phyloP scores from a whole-genome alignment of 257 asterid species.

The Mentha longifolia region DNA sequence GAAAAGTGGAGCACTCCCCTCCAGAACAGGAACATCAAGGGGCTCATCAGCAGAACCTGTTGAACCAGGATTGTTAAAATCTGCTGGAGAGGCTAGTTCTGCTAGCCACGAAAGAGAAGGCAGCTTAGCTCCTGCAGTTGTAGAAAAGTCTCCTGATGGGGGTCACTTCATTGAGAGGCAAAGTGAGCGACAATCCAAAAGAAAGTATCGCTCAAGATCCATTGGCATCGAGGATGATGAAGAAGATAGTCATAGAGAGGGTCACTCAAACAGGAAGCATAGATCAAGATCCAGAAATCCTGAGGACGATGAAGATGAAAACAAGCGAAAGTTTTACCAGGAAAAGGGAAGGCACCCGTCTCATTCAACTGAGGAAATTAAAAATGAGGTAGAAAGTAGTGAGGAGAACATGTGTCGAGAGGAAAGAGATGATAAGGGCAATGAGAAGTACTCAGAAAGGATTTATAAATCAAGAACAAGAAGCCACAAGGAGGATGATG shows the following conservation, averaged over 20 bases:
- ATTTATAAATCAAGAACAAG: slow-evolving; percentile 44
- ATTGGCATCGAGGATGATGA: slow-evolving; percentile 37
- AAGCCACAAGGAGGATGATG: slow-evolving; percentile 30
- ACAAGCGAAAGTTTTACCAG: slow-evolving; percentile 34
- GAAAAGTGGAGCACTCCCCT: slow-evolving; percentile 64
- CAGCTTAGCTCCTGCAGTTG: slow-evolving; percentile 49
- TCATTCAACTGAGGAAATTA: slow-evolving; percentile 42
- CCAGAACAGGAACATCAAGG: slow-evolving; percentile 51
- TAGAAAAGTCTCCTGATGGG: slow-evolving; percentile 38
- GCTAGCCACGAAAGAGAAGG: slow-evolving; percentile 47
- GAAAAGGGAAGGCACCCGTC: slow-evolving; percentile 43
- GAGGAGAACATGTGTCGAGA: slow-evolving; percentile 36
- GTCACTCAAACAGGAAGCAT: slow-evolving; percentile 46
- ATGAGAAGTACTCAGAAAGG: slow-evolving; percentile 45
- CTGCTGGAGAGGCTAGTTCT: slow-evolving; percentile 38
- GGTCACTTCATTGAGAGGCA: slow-evolving; percentile 48
- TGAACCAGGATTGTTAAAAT: slow-evolving; percentile 44
- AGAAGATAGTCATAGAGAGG: slow-evolving; percentile 36
- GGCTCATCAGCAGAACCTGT: slow-evolving; percentile 67
- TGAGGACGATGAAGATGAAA: slow-evolving; percentile 40
- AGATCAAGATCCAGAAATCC: slow-evolving; percentile 53
- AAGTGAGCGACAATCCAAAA: slow-evolving; percentile 36
- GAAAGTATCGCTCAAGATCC: slow-evolving; percentile 52
- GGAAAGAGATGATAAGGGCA: slow-evolving; percentile 46
- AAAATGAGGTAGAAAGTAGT: slow-evolving; percentile 40